These are phyloP conservation scores for Phytopythium sindhum DNA, from an alignment of 352 stramenopile genomes.

Conservation along the genomic window DNA sequence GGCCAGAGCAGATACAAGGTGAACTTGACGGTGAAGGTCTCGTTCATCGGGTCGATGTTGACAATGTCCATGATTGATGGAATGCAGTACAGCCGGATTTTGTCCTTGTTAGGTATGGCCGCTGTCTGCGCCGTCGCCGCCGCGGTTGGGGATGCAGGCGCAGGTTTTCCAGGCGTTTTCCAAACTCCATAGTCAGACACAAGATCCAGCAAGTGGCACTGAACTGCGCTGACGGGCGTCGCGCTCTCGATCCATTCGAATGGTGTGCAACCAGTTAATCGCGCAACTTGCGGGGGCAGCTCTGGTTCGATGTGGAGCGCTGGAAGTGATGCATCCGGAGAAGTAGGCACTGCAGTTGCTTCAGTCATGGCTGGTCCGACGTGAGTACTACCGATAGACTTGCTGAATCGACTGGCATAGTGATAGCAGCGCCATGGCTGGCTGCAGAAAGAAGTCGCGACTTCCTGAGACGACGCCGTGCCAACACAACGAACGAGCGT, in stretches of 20 bases:
- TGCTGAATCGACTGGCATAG: not conserved
- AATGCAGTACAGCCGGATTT: slow-evolving; percentile 11
- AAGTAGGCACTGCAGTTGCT: not conserved
- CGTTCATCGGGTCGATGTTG: slow-evolving; percentile 19
- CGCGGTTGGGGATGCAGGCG: not conserved
- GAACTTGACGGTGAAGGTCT: slow-evolving; percentile 23
- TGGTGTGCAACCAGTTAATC: slow-evolving; percentile 1
- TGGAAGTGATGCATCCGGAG: not conserved
- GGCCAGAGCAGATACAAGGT: slow-evolving; percentile 17
- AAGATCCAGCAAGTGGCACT: slow-evolving; percentile 12
- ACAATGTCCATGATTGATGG: slow-evolving; percentile 23
- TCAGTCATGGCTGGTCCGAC: not conserved
- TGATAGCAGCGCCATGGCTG: no score
- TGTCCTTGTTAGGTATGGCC: not conserved
- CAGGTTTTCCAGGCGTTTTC: slow-evolving; percentile 12
- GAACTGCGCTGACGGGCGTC: slow-evolving; percentile 7
- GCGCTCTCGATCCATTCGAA: slow-evolving; percentile 12
- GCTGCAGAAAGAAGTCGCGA: not conserved
- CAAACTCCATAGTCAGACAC: slow-evolving; percentile 15
- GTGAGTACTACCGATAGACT: not conserved
- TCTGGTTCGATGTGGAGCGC: slow-evolving; percentile 2
- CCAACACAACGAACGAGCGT: not conserved
- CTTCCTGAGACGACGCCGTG: not conserved
- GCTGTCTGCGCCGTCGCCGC: not conserved
- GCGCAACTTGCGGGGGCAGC: slow-evolving; percentile 1